A percentile compares a stretch with the other conserved stretches of the same genome.
phyloP scores from a whole-genome alignment of 2,329 filamentous ascomycete species.

The Botrytis aclada region DNA sequence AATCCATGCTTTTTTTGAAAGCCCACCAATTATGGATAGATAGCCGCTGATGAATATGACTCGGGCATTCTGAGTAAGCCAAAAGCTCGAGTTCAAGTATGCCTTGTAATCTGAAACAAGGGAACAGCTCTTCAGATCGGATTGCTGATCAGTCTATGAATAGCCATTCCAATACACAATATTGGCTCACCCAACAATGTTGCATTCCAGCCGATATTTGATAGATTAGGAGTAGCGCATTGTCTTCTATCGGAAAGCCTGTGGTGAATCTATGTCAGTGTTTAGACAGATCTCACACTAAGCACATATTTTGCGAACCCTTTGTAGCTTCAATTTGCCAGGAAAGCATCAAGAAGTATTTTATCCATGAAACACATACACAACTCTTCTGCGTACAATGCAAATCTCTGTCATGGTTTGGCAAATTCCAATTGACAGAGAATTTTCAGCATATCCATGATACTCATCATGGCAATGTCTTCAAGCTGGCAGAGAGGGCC shows the following conservation, averaged over 20 bases:
- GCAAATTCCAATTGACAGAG: neutral
- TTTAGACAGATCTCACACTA: neutral
- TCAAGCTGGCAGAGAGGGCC: neutral
- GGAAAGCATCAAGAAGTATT: neutral
- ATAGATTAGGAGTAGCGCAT: neutral
- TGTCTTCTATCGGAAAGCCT: neutral
- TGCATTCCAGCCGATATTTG: neutral
- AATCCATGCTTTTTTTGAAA: neutral
- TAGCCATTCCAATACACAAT: neutral
- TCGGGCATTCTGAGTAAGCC: neutral
- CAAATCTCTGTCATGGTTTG: neutral
- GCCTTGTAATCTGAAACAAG: neutral
- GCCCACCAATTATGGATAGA: neutral
- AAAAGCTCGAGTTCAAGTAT: neutral
- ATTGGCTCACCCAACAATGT: neutral
- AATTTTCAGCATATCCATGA: neutral
- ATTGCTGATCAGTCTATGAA: neutral
- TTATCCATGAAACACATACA: neutral
- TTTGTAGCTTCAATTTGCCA: neutral
- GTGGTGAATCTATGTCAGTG: neutral
- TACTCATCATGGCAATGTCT: neutral
- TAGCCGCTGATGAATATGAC: neutral
- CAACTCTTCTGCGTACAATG: neutral
- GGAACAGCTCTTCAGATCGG: neutral
- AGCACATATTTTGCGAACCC: neutral